Base-by-base conservation (phyloP, 1,139 yeast species). In the Suhomyces panamericanus region DNA sequence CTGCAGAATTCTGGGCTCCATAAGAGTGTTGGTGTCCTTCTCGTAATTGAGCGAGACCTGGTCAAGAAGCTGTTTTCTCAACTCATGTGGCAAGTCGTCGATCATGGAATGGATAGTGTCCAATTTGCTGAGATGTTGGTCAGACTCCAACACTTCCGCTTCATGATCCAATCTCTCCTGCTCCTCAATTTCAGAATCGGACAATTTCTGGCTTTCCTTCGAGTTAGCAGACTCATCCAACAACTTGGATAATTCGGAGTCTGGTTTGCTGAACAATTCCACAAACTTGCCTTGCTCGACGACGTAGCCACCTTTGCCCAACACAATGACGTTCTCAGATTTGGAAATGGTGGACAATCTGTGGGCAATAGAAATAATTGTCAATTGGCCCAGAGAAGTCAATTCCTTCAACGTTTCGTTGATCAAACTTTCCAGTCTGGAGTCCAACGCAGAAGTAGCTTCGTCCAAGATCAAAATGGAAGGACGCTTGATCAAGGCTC, bases 361-460 rank as follows among this genome's bases (percentile, higher is more conserved):
- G 65, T 90, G 98, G 1, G 98, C 98, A 59, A 91, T 87, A 33
- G 95, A 89, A 30, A 90, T 85, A 1, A 95, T 90, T 0, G 96
- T 89, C 67, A 87, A 75, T 28, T 87, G 87, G 35, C 85, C 81
- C 20, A 71, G 67, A 3, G 64, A 53, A 1, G 76, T 70, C 43
- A 85, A 78, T 49, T 79, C 75, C 49, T 77, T 64, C 48, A 83
- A 64, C 0, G 85, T 77, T 48, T 79, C 81, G 42, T 85, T 86
- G 47, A 87, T 81, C 20, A 80, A 70, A 49, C 76, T 74, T 59
- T 87, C 95, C 62, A 85, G 81, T 55, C 82, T 83, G 7, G 91
- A 80, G 60, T 86, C 95, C 43, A 86, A 67, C 0, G 93, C 93
- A 26, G 89, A 82, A 0, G 95, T 86, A 10, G 93, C 91, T 60